Evolutionary conservation across 2,329 filamentous ascomycete species (phyloP).

Genomic region (Plectosphaerella plurivora): DNA sequence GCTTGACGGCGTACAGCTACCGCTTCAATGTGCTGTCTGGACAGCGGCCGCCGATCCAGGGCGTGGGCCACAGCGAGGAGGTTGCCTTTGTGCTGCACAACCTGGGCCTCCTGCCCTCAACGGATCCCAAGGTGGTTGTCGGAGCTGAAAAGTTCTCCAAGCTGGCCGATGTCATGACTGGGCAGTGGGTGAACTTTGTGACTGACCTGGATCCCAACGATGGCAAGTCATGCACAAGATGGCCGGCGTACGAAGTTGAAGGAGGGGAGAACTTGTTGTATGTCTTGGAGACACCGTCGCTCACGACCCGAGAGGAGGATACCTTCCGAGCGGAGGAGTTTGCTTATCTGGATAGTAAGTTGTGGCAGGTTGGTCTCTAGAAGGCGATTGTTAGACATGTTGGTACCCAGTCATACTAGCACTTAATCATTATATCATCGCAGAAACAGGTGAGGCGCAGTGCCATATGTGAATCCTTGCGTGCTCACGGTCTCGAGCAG

Average conservation of each 20-base stretch:
- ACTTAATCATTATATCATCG: too few species aligned
- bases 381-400: too few species aligned
- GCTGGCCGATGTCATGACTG: constrained; percentile 42
- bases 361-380: not conserved
- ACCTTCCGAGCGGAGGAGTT: not conserved
- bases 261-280: constrained; percentile 44
- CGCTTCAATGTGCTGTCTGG: constrained; percentile 33
- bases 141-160: constrained; percentile 25
- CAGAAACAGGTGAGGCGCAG: too few species aligned
- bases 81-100: not conserved
- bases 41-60: constrained; percentile 2
- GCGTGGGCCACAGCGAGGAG: not conserved
- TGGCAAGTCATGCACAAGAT: constrained; percentile 16
- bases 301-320: not conserved
- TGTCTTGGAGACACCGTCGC: constrained; percentile 17
- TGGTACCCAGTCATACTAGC: too few species aligned
- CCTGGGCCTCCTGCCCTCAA: constrained; percentile 28
- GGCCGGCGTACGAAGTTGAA: constrained; percentile 37
- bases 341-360: not conserved
- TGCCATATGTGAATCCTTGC: too few species aligned
- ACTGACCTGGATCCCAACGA: constrained; percentile 37
- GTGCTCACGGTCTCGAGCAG: too few species aligned
- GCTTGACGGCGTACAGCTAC: constrained; percentile 50
- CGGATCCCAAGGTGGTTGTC: constrained; percentile 24
- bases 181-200: constrained; percentile 48